Base-by-base conservation (phyloP, 352 stramenopile genomes). In the Thalassiosira pacifica region DNA sequence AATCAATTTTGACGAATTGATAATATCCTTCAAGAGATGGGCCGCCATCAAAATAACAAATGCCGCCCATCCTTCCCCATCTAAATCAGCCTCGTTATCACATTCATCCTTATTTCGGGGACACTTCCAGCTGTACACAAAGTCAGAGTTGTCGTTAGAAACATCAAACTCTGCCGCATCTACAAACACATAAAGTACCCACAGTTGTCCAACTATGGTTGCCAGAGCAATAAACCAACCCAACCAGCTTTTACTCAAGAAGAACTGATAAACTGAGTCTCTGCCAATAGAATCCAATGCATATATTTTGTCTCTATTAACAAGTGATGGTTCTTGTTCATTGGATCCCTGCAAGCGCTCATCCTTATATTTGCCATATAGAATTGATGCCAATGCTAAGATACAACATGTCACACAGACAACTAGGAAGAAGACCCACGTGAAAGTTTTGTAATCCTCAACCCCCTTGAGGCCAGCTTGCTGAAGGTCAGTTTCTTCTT, bases 231-330 rank as follows among this genome's bases (percentile, higher is more conserved):
- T 75, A 0, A 22, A n/a, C 77, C 77, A 85, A 2, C 61, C 77
- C 19, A 59, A 0, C 57, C 19, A 45, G 19, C 37, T 77, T n/a
- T 71, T 63, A 13, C 31, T 60, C 24, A 86, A 53, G 22, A 86
- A 86, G 52, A 86, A 86, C 16, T 22, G 19, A 52, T 86, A 82
- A 1, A 81, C 55, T 24, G 63, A 74, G 0, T 72, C 71, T 1
- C 31, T 1, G 27, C 57, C 73, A 26, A 87, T 75, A 24, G 16
- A 63, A n/a, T 81, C 45, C 11, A 78, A 27, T 10, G 79, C 65
- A 34, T 82, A 70, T 26, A 40, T 73, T 18, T 57, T 32, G 32
- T 82, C 70, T 24, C 37, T 52, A 31, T 19, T 3, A 37, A 72
- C n/a, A 32, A 45, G 8, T 29, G n/a, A 19, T 2, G 22, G n/a